Evolutionary conservation across 2,329 filamentous ascomycete species (phyloP), one percentile per base, ranked within the genome.

Genomic region (Aspergillus sp.): DNA sequence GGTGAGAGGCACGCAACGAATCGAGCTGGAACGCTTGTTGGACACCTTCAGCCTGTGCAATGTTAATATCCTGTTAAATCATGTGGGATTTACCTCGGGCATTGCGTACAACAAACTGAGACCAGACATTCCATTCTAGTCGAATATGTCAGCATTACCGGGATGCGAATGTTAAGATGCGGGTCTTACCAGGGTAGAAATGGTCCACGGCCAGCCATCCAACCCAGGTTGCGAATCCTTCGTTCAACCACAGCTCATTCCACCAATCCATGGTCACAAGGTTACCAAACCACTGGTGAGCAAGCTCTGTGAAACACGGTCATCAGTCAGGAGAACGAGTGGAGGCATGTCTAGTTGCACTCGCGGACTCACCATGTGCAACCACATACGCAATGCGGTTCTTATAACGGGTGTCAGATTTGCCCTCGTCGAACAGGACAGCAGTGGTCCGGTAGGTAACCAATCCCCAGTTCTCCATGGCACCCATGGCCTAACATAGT

Each of bases 151-250:
- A 70, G 62, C 20, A 45, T 19, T 32, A 41, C 3, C 25, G 7
- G 23, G 2, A 16, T 41, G 41, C 6, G 7, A 11, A 14, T 32
- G 25, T 10, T 1, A 17, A 50, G 25, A 45, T 25, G 14, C 5
- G 17, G 43, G 19, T 59, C 72, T 58, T 72, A 82, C 81, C 80
- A 3, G 94, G 94, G 73, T 97, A 90, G 50, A 97, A 84, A 68
- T 95, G 83, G 68, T 97, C 90, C 53, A 92, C 85, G 9, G 91
- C 92, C 56, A 92, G 82, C 93, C 93, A 99, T 48, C 93, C 94
- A 41, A 97, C 93, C 93, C 93, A 97, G 3, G 94, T 99, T 40
- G 94, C 94, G 68, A 99, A 99, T 11, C 92, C 92, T 74, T 97
- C 93, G 66, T 96, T 96, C 48, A 96, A 81, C 91, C 91, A 96